Evolutionary conservation across 2,329 filamentous ascomycete genomes (phyloP).

Genomic region (Myrmaecium sp.): DNA sequence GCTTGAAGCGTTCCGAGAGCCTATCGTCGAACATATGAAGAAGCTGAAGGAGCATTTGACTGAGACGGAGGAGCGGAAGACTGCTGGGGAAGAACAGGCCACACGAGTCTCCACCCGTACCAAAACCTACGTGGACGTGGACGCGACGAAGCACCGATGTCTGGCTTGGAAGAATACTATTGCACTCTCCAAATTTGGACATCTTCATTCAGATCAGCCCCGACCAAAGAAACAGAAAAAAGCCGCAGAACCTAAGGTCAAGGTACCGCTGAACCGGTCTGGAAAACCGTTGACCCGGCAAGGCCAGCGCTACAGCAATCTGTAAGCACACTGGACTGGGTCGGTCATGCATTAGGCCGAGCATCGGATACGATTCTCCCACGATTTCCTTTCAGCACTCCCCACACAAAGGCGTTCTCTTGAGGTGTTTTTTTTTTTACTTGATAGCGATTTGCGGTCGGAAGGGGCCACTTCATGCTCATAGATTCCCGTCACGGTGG

Average conservation of each 20-base stretch:
- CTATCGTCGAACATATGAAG: slow-evolving; percentile 65
- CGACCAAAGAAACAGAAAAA: slow-evolving; percentile 28
- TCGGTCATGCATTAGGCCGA: neutral
- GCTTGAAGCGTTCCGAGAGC: slow-evolving; percentile 55
- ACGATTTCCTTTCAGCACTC: neutral
- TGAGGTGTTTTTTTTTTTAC: too few species aligned
- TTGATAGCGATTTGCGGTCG: too few species aligned
- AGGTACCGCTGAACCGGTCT: slow-evolving; percentile 4
- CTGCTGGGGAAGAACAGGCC: slow-evolving; percentile 28
- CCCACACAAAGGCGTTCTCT: too few species aligned
- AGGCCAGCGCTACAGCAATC: too few species aligned
- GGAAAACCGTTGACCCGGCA: slow-evolving; percentile 1
- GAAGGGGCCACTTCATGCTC: too few species aligned
- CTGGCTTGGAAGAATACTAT: slow-evolving; percentile 49
- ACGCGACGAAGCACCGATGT: slow-evolving; percentile 39
- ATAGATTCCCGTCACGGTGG: too few species aligned
- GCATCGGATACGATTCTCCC: neutral
- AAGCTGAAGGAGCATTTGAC: slow-evolving; percentile 58
- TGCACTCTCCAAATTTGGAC: slow-evolving; percentile 39
- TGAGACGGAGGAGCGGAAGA: slow-evolving; percentile 31
- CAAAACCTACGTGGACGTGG: slow-evolving; percentile 39
- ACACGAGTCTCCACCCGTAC: slow-evolving; percentile 45
- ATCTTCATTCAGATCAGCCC: slow-evolving; percentile 42
- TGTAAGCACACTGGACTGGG: neutral
- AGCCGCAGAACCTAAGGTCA: slow-evolving; percentile 14